Conservation (phyloP, 176 grass and related monocot genomes). For the Bolboschoenus planiculmis region DNA sequence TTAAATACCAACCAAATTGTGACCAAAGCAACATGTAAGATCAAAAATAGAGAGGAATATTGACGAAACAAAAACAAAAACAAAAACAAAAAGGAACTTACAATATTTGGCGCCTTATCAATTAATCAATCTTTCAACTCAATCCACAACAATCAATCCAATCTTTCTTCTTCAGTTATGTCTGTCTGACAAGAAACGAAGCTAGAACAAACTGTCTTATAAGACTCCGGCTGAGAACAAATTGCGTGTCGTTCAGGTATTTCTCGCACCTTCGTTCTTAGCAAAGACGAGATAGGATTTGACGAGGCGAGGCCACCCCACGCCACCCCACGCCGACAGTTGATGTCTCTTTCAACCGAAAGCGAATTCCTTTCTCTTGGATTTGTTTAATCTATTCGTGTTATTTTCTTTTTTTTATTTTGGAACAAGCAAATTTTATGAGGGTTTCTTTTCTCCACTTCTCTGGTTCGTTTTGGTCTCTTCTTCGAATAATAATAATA, state of each 20-base stretch:
- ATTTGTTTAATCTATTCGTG: not conserved
- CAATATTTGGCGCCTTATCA: not conserved
- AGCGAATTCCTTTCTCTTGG: not conserved
- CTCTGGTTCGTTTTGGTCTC: too few species aligned
- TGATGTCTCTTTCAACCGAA: slow-evolving; percentile 10
- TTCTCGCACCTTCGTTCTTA: slow-evolving; percentile 11
- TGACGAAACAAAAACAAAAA: too few species aligned
- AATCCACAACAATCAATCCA: not conserved
- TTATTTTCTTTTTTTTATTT: not conserved
- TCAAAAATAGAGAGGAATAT: not conserved
- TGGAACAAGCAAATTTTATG: not conserved
- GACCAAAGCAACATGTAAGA: not conserved
- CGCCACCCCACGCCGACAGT: not conserved
- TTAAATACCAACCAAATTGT: not conserved
- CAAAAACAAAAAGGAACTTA: slow-evolving; percentile 10
- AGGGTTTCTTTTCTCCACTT: too few species aligned
- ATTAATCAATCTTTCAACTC: not conserved
- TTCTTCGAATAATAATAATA: too few species aligned
- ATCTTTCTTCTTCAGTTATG: not conserved
- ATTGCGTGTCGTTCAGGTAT: not conserved
- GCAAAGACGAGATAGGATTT: slow-evolving; percentile 6
- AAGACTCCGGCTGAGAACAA: not conserved
- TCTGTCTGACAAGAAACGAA: slow-evolving; percentile 8
- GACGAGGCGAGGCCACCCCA: not conserved
- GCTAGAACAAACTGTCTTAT: not conserved